Conservation (phyloP, 805 yeast genomes). For the Candida nitratophila region DNA sequence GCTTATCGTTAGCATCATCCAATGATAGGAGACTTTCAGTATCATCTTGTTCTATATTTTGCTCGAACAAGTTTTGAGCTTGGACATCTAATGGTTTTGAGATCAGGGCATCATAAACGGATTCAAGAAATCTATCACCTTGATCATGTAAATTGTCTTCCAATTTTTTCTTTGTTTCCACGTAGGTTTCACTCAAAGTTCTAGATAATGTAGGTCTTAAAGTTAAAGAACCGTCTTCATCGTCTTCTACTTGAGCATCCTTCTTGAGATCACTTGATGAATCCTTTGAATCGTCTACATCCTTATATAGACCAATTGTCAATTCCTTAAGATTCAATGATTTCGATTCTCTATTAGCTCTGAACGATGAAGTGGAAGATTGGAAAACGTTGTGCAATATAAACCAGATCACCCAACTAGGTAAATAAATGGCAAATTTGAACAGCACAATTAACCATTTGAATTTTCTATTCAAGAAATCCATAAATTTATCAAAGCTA, state of each 20-base stretch:
- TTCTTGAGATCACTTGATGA: background rate
- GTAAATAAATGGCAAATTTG: constrained; percentile 46
- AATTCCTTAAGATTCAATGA: background rate
- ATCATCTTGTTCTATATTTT: constrained; percentile 5
- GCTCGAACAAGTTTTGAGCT: background rate
- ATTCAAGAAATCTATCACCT: constrained; percentile 59
- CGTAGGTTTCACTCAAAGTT: constrained; percentile 20
- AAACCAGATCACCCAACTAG: constrained; percentile 58
- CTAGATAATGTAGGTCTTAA: constrained; percentile 17
- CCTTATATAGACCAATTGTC: background rate
- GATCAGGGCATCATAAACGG: constrained; percentile 52
- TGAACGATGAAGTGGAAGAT: constrained; percentile 23
- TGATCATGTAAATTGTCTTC: constrained; percentile 47
- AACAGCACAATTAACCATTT: constrained; percentile 42
- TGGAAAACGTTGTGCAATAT: constrained; percentile 34
- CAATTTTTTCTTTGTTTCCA: constrained; percentile 19
- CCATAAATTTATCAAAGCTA: constrained; percentile 9
- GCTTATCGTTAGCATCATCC: constrained; percentile 1
- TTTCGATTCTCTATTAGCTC: constrained; percentile 24
- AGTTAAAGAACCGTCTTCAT: background rate
- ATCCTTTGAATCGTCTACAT: background rate
- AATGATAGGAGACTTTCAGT: constrained; percentile 7
- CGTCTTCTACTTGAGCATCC: background rate
- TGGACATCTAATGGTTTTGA: constrained; percentile 8
- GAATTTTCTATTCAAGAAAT: constrained; percentile 31